Conservation (phyloP, 352 stramenopile genomes). For the Globisporangium nodosum region DNA sequence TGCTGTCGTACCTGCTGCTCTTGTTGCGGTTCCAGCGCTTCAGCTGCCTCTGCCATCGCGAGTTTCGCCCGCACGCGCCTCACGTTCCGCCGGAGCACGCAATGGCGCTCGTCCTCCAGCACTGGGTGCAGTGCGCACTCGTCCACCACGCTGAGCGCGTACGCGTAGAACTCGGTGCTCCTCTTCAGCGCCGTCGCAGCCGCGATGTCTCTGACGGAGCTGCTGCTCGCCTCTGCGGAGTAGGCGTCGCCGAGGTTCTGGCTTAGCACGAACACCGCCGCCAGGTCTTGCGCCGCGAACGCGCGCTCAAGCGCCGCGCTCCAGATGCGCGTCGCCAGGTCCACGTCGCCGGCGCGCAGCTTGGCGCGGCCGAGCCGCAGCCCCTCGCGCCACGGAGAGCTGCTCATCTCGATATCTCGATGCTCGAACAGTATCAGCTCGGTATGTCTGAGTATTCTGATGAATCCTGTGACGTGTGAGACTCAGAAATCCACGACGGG, state of each 20-base stretch:
- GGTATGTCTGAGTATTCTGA: too few relatives aligned
- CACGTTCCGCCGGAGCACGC: constrained; percentile 24
- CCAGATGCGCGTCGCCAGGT: constrained; percentile 39
- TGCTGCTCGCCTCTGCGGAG: constrained; percentile 9
- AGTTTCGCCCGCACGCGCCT: constrained; percentile 14
- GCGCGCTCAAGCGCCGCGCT: constrained; percentile 36
- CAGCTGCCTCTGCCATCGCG: constrained; percentile 3
- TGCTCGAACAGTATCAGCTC: too few relatives aligned
- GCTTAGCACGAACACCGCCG: constrained; percentile 60
- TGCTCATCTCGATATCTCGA: not conserved
- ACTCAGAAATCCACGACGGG: too few relatives aligned
- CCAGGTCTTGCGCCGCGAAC: constrained; percentile 43
- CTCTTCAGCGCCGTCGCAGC: constrained; percentile 13
- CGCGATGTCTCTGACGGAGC: constrained; percentile 1
- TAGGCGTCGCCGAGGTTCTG: constrained; percentile 60
- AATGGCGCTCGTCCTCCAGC: constrained; percentile 16
- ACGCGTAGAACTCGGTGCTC: constrained; percentile 33
- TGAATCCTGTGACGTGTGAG: too few relatives aligned
- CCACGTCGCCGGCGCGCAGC: constrained; percentile 25
- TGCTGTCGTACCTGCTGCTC: constrained; percentile 4
- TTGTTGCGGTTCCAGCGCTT: too few relatives aligned
- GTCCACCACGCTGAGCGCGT: constrained; percentile 44
- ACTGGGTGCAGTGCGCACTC: constrained; percentile 23
- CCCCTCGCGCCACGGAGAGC: constrained; percentile 14
- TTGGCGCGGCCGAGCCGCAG: constrained; percentile 23